A percentile compares a stretch with the other conserved stretches of the same genome.
phyloP scores from a whole-genome alignment of 805 yeast species.

The Candida suzukii region DNA sequence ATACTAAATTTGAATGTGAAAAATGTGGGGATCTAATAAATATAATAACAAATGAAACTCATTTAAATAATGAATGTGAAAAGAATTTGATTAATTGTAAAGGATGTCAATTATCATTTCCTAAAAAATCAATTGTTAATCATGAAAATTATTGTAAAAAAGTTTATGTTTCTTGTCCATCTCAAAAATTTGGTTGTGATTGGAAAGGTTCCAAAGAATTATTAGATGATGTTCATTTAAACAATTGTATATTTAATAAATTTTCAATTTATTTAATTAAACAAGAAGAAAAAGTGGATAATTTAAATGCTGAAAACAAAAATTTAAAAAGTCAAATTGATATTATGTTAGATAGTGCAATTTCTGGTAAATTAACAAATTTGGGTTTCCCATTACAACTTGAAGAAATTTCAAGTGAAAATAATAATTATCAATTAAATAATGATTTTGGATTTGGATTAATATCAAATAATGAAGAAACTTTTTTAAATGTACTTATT shows the following conservation, averaged over 20 bases:
- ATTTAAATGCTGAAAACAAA: conserved; percentile 29
- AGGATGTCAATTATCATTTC: conserved; percentile 37
- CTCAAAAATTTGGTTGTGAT: conserved; percentile 39
- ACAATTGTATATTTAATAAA: conserved; percentile 23
- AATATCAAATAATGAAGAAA: not conserved
- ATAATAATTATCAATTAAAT: conserved; percentile 15
- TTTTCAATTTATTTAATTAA: conserved; percentile 17
- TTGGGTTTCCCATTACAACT: conserved; percentile 39
- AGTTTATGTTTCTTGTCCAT: conserved; percentile 39
- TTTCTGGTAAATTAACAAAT: conserved; percentile 44
- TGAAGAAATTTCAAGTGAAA: conserved; percentile 30
- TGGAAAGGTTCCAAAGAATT: conserved; percentile 34
- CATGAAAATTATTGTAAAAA: conserved; percentile 38
- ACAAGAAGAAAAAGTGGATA: conserved; percentile 22
- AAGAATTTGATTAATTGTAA: conserved; percentile 29
- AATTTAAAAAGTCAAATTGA: conserved; percentile 36
- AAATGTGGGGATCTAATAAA: conserved; percentile 28
- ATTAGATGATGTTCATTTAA: conserved; percentile 18
- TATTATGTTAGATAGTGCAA: conserved; percentile 36
- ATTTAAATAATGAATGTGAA: conserved; percentile 32
- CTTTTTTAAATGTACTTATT: not conserved
- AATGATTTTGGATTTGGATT: conserved; percentile 5
- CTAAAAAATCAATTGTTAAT: conserved; percentile 27
- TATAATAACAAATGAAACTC: conserved; percentile 24
- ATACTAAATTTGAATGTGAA: conserved; percentile 27